Conservation (phyloP, 164 flowering plant genomes). For the Magnolia kwangsiensis region DNA sequence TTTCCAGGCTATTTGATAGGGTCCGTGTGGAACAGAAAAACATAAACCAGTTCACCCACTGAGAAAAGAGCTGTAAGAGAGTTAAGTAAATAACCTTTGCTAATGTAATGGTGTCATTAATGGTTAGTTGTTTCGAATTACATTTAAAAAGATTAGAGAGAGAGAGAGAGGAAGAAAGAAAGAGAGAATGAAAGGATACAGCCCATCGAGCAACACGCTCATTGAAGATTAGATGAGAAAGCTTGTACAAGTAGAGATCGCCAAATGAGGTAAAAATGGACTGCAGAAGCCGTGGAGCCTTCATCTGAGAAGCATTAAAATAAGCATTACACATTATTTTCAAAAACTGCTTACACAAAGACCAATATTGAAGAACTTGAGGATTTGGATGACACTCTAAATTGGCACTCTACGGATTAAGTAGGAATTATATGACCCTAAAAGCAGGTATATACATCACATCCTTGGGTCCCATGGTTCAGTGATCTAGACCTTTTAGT, state of each 20-base stretch:
- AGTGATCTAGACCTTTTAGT: background rate
- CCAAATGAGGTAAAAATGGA: conserved; percentile 82
- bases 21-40: conserved; percentile 84
- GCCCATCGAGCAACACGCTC: conserved; percentile 68
- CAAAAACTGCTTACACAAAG: background rate
- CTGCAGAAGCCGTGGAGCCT: conserved; percentile 79
- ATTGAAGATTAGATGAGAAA: conserved; percentile 56
- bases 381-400: background rate
- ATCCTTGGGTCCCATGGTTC: background rate
- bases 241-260: conserved; percentile 75
- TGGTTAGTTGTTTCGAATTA: background rate
- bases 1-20: conserved; percentile 83
- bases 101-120: background rate
- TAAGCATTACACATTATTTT: background rate
- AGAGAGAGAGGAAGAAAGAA: too few species aligned
- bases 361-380: background rate
- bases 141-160: background rate
- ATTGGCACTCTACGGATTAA: background rate
- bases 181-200: conserved; percentile 62
- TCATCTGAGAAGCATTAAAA: conserved; percentile 38
- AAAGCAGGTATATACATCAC: background rate
- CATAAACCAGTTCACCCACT: conserved; percentile 87
- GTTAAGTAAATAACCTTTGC: conserved; percentile 18
- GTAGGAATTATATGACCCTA: background rate
- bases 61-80: conserved; percentile 62